These are phyloP conservation scores for Colletotrichum noveboracense DNA, from an alignment of 2,329 filamentous ascomycete genomes.

Conservation along the genomic window DNA sequence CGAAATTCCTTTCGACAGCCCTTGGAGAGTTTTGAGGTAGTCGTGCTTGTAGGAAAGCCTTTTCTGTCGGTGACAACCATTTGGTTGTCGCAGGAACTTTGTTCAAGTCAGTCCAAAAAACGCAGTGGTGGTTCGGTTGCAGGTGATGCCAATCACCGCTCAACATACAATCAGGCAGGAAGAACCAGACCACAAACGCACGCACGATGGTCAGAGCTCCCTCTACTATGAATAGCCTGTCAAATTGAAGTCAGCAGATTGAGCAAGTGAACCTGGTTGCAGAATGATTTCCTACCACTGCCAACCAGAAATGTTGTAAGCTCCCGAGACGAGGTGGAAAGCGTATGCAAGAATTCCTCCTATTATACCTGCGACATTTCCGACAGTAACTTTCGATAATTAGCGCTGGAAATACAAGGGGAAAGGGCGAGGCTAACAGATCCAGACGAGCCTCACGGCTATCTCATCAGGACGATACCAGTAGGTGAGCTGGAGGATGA, in stretches of 20 bases:
- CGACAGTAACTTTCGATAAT: background rate
- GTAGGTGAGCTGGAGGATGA: background rate
- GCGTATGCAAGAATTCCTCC: background rate
- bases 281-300: background rate
- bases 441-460: background rate
- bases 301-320: background rate
- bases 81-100: background rate
- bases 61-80: background rate
- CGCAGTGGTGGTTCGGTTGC: background rate
- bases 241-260: background rate
- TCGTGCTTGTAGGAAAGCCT: background rate
- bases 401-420: rapidly evolving
- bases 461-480: background rate
- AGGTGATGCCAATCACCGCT: background rate
- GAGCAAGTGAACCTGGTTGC: background rate
- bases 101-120: background rate
- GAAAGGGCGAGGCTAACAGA: background rate
- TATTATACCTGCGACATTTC: background rate
- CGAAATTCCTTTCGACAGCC: background rate
- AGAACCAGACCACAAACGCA: background rate
- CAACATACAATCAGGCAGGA: background rate
- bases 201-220: background rate
- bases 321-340: background rate
- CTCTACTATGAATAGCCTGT: background rate
- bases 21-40: background rate